A percentile compares a stretch with the other conserved stretches of the same genome.
phyloP scores from a whole-genome alignment of 495 filamentous ascomycete species.

The Podospora didyma region DNA sequence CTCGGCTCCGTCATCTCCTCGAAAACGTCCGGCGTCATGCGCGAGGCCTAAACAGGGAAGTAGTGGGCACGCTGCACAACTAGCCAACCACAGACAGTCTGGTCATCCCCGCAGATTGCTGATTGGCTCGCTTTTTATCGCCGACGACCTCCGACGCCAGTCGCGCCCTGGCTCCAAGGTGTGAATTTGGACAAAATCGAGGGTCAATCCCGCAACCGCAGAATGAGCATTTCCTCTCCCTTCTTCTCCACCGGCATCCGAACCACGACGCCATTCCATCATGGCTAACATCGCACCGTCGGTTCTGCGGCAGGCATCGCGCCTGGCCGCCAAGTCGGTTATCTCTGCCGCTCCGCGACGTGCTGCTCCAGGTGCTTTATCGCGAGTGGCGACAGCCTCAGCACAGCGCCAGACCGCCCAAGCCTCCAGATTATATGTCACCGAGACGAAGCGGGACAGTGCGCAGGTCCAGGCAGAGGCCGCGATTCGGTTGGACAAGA shows the following conservation, averaged over 20 bases:
- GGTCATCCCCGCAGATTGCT: not conserved
- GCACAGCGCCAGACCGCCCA: conserved; percentile 9
- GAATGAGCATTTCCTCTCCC: conserved; percentile 9
- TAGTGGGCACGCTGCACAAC: not conserved
- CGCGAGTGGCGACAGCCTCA: conserved; percentile 36
- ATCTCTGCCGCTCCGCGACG: conserved; percentile 47
- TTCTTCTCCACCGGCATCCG: not conserved
- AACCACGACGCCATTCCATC: conserved; percentile 15
- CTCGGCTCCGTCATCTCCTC: conserved; percentile 7
- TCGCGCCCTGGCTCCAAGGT: not conserved
- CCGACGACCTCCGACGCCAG: conserved; percentile 9
- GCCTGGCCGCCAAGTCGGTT: conserved; percentile 56
- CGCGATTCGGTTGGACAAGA: conserved; percentile 77
- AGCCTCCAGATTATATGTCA: conserved; percentile 65
- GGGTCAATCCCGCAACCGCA: conserved; percentile 11
- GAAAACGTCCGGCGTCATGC: conserved; percentile 9
- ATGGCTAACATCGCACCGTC: conserved; percentile 73
- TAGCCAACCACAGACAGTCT: not conserved
- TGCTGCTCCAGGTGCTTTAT: conserved; percentile 37
- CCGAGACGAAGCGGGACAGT: conserved; percentile 72
- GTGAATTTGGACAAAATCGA: conserved; percentile 10
- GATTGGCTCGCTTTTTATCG: conserved; percentile 11
- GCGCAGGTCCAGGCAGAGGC: conserved; percentile 82
- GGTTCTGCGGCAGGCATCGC: conserved; percentile 74
- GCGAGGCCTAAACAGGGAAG: conserved; percentile 4